Evolutionary conservation across 257 asterid species (phyloP).

Genomic region (Cinchona pubescens): DNA sequence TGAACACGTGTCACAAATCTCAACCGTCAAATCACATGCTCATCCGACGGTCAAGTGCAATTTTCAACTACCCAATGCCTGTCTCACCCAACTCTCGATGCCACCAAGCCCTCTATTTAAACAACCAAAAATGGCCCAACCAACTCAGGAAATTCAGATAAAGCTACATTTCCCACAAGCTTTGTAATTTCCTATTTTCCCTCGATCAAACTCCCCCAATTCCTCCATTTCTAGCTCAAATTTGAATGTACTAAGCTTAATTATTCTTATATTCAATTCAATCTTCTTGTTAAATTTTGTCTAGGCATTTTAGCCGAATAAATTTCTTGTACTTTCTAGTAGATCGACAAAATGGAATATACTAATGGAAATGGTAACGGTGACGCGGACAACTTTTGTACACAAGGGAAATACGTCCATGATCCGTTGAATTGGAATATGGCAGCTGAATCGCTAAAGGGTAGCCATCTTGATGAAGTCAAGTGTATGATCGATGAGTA

Average conservation of each 20-base stretch:
- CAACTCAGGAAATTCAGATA: slow-evolving; percentile 40
- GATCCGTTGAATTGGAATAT: slow-evolving; percentile 41
- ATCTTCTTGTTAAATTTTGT: too few species aligned
- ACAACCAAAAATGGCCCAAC: slow-evolving; percentile 22
- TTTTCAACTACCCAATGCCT: slow-evolving; percentile 38
- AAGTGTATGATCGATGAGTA: slow-evolving; percentile 37
- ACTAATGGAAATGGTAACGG: background rate
- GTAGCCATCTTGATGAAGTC: slow-evolving; percentile 38
- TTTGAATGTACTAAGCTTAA: too few species aligned
- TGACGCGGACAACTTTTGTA: slow-evolving; percentile 12
- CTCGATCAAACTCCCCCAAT: background rate
- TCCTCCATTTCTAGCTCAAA: background rate
- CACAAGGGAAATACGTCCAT: background rate
- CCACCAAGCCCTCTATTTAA: slow-evolving; percentile 32
- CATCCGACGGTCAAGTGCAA: slow-evolving; percentile 31
- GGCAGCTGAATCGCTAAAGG: slow-evolving; percentile 39
- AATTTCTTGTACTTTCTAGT: background rate
- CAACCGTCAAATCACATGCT: background rate
- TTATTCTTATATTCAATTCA: too few species aligned
- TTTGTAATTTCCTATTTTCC: slow-evolving; percentile 32
- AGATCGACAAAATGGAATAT: background rate
- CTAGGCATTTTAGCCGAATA: background rate
- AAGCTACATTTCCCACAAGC: slow-evolving; percentile 17
- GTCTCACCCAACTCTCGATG: slow-evolving; percentile 30
- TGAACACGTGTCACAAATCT: slow-evolving; percentile 23